These are phyloP conservation scores for Moesziomyces sp. DNA, from an alignment of 1,284 basidiomycete species.

Conservation along the genomic window DNA sequence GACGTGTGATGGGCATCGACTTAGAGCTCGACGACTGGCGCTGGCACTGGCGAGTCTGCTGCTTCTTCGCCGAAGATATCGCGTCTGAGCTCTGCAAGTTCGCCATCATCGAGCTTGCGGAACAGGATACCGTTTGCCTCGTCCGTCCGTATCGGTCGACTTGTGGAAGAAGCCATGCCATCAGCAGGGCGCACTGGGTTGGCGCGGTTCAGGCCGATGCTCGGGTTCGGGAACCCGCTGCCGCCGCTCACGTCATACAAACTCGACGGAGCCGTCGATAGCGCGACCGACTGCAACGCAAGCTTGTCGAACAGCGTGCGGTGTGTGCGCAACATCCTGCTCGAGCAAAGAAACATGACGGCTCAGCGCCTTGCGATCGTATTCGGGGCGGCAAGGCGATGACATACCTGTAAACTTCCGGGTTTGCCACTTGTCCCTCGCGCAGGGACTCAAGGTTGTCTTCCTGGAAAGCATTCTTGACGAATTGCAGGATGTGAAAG, in stretches of 20 bases:
- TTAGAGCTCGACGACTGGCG: background rate
- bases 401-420: conserved; percentile 36
- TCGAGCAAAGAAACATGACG: no score
- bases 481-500: conserved; percentile 41
- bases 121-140: conserved; percentile 47
- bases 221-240: conserved; percentile 46
- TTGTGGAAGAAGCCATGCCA: background rate
- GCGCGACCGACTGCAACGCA: conserved; percentile 50
- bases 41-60: background rate
- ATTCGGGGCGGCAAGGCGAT: no score
- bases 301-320: conserved; percentile 51
- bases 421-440: conserved; percentile 40
- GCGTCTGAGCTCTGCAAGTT: conserved; percentile 11
- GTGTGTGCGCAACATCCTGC: conserved; percentile 40
- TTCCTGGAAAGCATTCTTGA: conserved; percentile 34
- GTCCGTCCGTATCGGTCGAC: conserved; percentile 5
- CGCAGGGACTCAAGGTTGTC: conserved; percentile 27
- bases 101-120: conserved; percentile 16
- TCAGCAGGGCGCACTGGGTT: conserved; percentile 2
- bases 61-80: conserved; percentile 39
- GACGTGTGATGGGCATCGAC: no score
- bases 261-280: conserved; percentile 44
- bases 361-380: no score
- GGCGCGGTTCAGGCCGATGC: conserved; percentile 21
- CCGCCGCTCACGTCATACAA: conserved; percentile 48